These are phyloP conservation scores for Fonsecaea pugnacius DNA, from an alignment of 2,329 filamentous ascomycete species.

Conservation along the genomic window DNA sequence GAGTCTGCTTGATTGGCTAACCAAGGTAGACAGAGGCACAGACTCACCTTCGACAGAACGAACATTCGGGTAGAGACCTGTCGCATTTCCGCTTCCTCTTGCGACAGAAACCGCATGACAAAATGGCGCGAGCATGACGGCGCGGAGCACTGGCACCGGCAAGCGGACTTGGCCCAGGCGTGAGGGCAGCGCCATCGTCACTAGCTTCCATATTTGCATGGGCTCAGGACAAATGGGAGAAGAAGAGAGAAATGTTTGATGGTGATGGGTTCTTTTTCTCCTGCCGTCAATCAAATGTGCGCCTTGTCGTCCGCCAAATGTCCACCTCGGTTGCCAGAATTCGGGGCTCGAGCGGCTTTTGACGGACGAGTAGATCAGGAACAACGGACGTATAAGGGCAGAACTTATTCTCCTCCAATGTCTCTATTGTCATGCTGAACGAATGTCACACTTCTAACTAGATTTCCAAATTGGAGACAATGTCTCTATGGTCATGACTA, in stretches of 20 bases:
- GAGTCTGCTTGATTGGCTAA: not conserved
- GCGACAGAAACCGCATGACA: conserved; percentile 10
- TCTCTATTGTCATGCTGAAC: not conserved
- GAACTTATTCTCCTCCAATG: not conserved
- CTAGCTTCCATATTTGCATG: not conserved
- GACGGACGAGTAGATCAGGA: too few relatives aligned
- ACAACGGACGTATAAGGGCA: too few relatives aligned
- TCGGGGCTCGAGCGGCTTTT: too few relatives aligned
- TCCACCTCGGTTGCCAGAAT: not conserved
- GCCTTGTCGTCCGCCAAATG: not conserved
- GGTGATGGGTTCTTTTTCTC: not conserved
- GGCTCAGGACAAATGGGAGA: not conserved
- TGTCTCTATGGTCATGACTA: not conserved
- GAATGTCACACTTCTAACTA: not conserved
- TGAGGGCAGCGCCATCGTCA: not conserved
- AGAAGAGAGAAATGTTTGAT: not conserved
- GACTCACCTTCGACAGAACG: conserved; percentile 13
- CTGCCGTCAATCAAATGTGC: not conserved
- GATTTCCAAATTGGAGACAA: not conserved
- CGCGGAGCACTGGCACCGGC: not conserved
- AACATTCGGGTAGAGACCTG: conserved; percentile 1
- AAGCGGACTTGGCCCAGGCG: not conserved
- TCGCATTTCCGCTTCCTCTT: conserved; percentile 4
- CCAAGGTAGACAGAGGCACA: not conserved
- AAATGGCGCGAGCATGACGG: not conserved